These are phyloP conservation scores for Fusarium protoensiforme DNA, from an alignment of 2,329 filamentous ascomycete species.

Conservation along the genomic window DNA sequence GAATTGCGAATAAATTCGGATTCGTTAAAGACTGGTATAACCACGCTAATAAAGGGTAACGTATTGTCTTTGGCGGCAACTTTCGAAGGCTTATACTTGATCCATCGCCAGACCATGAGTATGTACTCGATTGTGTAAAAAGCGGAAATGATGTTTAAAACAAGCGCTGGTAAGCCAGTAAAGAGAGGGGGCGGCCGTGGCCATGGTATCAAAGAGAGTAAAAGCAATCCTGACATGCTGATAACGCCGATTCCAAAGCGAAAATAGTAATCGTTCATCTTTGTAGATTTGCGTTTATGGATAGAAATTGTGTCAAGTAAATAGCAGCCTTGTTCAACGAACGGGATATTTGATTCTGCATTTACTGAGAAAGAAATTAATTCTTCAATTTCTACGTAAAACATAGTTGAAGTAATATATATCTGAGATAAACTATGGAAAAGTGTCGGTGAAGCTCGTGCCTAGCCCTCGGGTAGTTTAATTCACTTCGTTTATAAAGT, in stretches of 20 bases:
- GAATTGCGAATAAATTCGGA: conserved; percentile 4
- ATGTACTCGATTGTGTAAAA: not conserved
- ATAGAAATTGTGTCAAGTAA: not conserved
- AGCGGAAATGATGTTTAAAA: not conserved
- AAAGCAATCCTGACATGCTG: not conserved
- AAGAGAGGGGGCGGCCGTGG: conserved; percentile 1
- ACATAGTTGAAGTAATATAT: not conserved
- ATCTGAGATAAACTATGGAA: not conserved
- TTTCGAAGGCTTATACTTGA: not conserved
- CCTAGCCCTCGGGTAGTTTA: not conserved
- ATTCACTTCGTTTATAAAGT: not conserved
- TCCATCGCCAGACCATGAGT: conserved; percentile 1
- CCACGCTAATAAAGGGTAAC: conserved; percentile 1
- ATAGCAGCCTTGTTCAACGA: not conserved
- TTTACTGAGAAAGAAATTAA: not conserved
- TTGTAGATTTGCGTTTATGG: not conserved
- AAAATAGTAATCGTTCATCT: not conserved
- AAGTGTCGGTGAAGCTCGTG: not conserved
- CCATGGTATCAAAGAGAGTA: conserved; percentile 6
- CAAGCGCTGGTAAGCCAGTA: not conserved
- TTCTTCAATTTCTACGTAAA: not conserved
- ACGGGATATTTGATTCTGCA: not conserved
- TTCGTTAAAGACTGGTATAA: conserved; percentile 6
- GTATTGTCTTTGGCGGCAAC: not conserved
- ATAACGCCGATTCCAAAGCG: not conserved